Conservation (phyloP, 108 stramenopile genomes). For the Nitzschia sp. region DNA sequence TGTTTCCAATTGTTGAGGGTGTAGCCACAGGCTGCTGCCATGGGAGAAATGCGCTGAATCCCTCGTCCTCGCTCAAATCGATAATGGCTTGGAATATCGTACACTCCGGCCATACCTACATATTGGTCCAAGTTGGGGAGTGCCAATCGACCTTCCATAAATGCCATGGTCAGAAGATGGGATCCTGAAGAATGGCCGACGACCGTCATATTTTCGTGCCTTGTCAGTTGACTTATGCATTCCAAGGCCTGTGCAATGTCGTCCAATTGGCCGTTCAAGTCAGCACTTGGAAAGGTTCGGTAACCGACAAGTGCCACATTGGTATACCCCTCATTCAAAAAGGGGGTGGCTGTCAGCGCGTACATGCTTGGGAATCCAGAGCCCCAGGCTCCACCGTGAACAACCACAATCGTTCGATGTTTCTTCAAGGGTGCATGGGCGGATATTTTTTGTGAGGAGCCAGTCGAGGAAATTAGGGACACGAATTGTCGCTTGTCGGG, state of each 20-base stretch:
- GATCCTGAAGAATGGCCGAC: constrained; percentile 46
- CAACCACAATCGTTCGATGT: constrained; percentile 25
- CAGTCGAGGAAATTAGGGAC: neutral
- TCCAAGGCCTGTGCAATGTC: constrained; percentile 18
- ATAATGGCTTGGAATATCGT: constrained; percentile 37
- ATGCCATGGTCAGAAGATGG: constrained; percentile 22
- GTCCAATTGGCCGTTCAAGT: constrained; percentile 32
- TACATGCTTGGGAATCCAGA: constrained; percentile 39
- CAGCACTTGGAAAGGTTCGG: constrained; percentile 41
- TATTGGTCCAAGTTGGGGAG: constrained; percentile 2
- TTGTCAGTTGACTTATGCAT: neutral
- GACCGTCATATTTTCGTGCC: constrained; percentile 9
- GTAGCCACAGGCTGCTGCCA: constrained; percentile 22
- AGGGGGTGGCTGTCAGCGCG: constrained; percentile 31
- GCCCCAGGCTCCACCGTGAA: constrained; percentile 58
- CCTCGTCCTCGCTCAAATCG: constrained; percentile 31
- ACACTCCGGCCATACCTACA: constrained; percentile 34
- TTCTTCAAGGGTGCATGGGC: neutral
- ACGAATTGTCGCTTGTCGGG: neutral
- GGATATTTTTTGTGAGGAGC: neutral
- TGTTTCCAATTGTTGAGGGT: neutral
- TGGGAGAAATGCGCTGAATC: constrained; percentile 33
- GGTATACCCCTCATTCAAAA: constrained; percentile 21
- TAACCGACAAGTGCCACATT: constrained; percentile 44
- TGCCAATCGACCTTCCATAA: neutral